Base-by-base conservation (phyloP, 805 yeast species). In the Saccharomyces cerevisiae region DNA sequence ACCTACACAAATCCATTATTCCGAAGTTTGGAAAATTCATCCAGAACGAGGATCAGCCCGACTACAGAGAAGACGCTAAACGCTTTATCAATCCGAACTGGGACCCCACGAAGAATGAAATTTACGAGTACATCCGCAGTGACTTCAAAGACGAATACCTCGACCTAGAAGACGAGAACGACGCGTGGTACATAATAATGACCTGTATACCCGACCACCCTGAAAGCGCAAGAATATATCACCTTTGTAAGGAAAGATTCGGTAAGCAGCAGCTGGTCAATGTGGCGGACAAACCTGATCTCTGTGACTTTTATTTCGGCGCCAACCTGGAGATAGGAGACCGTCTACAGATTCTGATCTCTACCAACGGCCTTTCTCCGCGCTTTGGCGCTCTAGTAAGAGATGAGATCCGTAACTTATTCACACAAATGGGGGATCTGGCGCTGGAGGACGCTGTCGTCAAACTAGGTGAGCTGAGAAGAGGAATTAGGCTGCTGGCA, bases 241-340 rank as follows among this genome's bases (percentile, higher is more conserved):
- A 57, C 6, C 59, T 62, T 28, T 58, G 61, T 5, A 63, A 62
- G 28, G 17, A 48, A 11, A 51, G 50, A 17, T 65, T 62, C 36
- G 72, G 72, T 4, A 51, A 57, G 6, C 63, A 62, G 27, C 69
- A 67, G 46, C 48, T 65, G 52, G 61, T 70, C n/a, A 70, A 70
- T 50, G 71, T 70, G 9, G 72, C 73, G 6, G 73, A 70, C 50
- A 64, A 65, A 14, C 72, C 72, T 9, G 62, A 64, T 1, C 50
- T 68, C 17, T 70, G 73, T 56, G 70, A 68, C 52, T 64, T 68
- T 24, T 69, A 66, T 51, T 70, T 70, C 54, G 73, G 73, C 6
- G 69, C 72, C 24, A 67, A 69, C 48, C 52, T 64, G 10, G 55
- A 46, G 4, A 53, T 52, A 14, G 50, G 55, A 10, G 41, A 54